Evolutionary conservation across 176 grass and related monocot genomes (phyloP).

Genomic region (Aegilops longissima): DNA sequence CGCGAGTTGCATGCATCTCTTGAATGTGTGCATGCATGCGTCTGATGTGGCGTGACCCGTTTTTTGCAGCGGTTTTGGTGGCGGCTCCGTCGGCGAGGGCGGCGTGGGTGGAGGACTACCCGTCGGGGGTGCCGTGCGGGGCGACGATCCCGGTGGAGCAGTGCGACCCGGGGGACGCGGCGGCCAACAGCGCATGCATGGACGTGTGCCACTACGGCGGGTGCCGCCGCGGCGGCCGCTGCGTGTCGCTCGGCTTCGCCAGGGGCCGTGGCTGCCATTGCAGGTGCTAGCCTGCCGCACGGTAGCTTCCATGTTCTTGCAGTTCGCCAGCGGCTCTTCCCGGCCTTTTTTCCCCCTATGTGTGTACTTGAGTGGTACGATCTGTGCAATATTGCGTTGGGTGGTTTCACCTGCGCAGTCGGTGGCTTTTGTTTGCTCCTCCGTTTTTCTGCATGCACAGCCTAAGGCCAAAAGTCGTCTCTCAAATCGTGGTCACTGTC

Average conservation of each 20-base stretch:
- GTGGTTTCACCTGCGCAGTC: not conserved
- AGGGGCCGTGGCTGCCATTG: slow-evolving; percentile 43
- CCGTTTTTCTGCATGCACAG: not conserved
- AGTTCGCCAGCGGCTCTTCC: not conserved
- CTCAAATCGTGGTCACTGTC: too few species aligned
- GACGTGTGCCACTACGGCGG: slow-evolving; percentile 82
- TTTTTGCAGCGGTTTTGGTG: slow-evolving; percentile 17
- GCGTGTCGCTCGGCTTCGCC: slow-evolving; percentile 38
- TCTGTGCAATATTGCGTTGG: not conserved
- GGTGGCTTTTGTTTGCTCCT: not conserved
- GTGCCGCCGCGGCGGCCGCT: slow-evolving; percentile 50
- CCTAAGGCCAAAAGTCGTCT: too few species aligned
- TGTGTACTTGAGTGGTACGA: not conserved
- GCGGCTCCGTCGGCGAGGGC: slow-evolving; percentile 26
- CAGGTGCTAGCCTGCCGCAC: slow-evolving; percentile 22
- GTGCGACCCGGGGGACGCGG: slow-evolving; percentile 55
- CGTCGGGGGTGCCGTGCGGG: slow-evolving; percentile 55
- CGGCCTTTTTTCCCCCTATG: not conserved
- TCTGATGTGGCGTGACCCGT: not conserved
- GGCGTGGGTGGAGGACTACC: slow-evolving; percentile 74
- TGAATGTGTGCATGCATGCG: not conserved
- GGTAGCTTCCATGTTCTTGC: not conserved
- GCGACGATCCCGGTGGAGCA: slow-evolving; percentile 47
- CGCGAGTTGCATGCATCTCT: not conserved
- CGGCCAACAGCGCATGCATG: slow-evolving; percentile 61